These are phyloP conservation scores for Epichloe hybrida DNA, from an alignment of 2,329 filamentous ascomycete species.

Conservation along the genomic window DNA sequence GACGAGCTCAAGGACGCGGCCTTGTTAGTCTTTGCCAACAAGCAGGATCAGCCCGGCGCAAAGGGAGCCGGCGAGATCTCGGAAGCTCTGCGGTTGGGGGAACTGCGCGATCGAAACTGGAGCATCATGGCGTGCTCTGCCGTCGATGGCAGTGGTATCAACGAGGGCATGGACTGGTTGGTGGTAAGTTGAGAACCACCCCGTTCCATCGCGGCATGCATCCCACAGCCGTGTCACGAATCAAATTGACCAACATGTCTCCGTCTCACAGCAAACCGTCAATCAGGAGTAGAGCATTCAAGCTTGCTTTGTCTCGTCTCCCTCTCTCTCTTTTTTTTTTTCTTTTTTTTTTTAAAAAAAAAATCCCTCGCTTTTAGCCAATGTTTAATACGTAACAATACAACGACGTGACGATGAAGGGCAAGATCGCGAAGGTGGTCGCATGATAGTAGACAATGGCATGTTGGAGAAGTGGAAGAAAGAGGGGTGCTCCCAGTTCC, in stretches of 20 bases:
- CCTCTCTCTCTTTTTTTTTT: neutral
- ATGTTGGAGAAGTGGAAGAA: conserved; percentile 8
- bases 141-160: conserved; percentile 86
- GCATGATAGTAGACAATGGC: conserved; percentile 14
- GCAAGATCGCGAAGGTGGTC: conserved; percentile 8
- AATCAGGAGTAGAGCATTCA: conserved; percentile 17
- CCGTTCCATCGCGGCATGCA: neutral
- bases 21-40: conserved; percentile 93
- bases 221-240: neutral
- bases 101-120: conserved; percentile 94
- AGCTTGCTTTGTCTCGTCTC: neutral
- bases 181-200: conserved; percentile 46
- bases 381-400: conserved; percentile 17
- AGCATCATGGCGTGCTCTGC: conserved; percentile 97
- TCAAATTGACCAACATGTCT: neutral
- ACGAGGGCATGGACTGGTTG: conserved; percentile 98
- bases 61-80: conserved; percentile 96
- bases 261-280: conserved; percentile 22
- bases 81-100: conserved; percentile 77
- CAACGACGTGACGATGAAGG: conserved; percentile 16
- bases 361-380: conserved; percentile 3
- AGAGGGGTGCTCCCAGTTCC: neutral
- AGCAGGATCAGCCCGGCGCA: conserved; percentile 94
- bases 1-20: conserved; percentile 90
- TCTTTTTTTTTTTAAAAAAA: neutral